Conservation (phyloP, 495 filamentous ascomycete species). For the Tetracladium setigerum region DNA sequence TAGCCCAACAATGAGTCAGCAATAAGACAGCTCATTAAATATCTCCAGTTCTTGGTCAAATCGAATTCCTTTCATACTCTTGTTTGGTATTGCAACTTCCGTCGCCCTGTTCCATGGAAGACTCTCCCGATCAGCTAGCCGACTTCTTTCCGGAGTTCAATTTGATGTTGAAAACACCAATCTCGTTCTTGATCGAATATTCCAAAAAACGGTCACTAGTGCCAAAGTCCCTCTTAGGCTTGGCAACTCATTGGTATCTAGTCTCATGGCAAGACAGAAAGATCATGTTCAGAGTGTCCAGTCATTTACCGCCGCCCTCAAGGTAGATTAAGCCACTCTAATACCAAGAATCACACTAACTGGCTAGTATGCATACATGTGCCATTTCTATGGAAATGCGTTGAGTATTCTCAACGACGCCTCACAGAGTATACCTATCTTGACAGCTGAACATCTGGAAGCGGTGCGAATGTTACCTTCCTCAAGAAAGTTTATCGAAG, state of each 20-base stretch:
- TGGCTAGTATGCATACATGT: slow-evolving; percentile 83
- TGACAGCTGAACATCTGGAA: slow-evolving; percentile 57
- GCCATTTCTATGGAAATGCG: slow-evolving; percentile 88
- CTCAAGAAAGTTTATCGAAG: slow-evolving; percentile 51
- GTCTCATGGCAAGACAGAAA: slow-evolving; percentile 67
- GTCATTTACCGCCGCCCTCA: slow-evolving; percentile 68
- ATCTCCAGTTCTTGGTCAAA: slow-evolving; percentile 66
- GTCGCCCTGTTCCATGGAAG: slow-evolving; percentile 82
- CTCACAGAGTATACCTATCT: slow-evolving; percentile 22
- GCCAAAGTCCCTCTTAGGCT: slow-evolving; percentile 51
- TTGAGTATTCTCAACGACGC: slow-evolving; percentile 55
- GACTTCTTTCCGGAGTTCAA: slow-evolving; percentile 62
- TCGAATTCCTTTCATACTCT: slow-evolving; percentile 80
- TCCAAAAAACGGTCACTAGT: slow-evolving; percentile 57
- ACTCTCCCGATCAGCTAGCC: slow-evolving; percentile 65
- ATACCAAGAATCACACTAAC: not conserved
- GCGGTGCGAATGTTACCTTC: slow-evolving; percentile 73
- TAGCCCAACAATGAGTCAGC: not conserved
- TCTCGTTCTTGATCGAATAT: slow-evolving; percentile 70
- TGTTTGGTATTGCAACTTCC: slow-evolving; percentile 88
- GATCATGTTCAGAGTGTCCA: slow-evolving; percentile 86
- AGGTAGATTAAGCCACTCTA: slow-evolving; percentile 42
- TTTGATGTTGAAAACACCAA: slow-evolving; percentile 78
- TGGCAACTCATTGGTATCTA: slow-evolving; percentile 54
- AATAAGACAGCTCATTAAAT: not conserved